phyloP scores from a whole-genome alignment of 208 protist genomes.

The Strigomonas culicis region DNA sequence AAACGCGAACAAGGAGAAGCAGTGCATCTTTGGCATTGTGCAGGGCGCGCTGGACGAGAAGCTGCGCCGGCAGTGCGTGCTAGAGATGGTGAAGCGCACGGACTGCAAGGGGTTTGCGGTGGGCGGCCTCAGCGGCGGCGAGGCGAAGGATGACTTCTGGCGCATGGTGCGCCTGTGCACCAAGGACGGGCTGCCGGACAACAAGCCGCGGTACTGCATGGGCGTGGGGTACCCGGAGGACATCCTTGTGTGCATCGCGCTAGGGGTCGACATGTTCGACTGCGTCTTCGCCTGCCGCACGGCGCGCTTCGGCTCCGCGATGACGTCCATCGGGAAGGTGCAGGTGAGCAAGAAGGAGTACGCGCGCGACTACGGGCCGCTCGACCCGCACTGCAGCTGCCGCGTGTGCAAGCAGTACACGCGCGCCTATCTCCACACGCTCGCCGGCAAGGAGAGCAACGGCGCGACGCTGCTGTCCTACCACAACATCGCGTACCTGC shows the following conservation, averaged over 20 bases:
- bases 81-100: constrained; percentile 91
- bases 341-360: constrained; percentile 74
- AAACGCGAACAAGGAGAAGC: constrained; percentile 88
- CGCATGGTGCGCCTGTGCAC: constrained; percentile 91
- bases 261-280: constrained; percentile 99
- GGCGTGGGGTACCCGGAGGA: constrained; percentile 98
- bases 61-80: constrained; percentile 89
- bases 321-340: constrained; percentile 84
- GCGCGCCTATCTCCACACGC: constrained; percentile 90
- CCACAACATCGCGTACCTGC: constrained; percentile 98
- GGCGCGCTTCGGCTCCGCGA: constrained; percentile 95
- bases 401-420: constrained; percentile 92
- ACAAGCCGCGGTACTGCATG: constrained; percentile 98
- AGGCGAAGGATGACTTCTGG: constrained; percentile 98
- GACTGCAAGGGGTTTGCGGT: constrained; percentile 98
- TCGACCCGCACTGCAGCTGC: constrained; percentile 92
- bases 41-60: constrained; percentile 94
- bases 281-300: constrained; percentile 99
- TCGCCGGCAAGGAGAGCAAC: constrained; percentile 85
- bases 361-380: constrained; percentile 61
- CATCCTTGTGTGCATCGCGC: constrained; percentile 97
- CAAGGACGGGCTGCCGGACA: constrained; percentile 68
- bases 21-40: constrained; percentile 99
- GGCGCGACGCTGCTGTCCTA: constrained; percentile 94
- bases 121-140: constrained; percentile 98